Percentiles rank a stretch among this genome's conserved stretches.
Conservation (phyloP, 768 basidiomycete species). For the Harrya chromipes region DNA sequence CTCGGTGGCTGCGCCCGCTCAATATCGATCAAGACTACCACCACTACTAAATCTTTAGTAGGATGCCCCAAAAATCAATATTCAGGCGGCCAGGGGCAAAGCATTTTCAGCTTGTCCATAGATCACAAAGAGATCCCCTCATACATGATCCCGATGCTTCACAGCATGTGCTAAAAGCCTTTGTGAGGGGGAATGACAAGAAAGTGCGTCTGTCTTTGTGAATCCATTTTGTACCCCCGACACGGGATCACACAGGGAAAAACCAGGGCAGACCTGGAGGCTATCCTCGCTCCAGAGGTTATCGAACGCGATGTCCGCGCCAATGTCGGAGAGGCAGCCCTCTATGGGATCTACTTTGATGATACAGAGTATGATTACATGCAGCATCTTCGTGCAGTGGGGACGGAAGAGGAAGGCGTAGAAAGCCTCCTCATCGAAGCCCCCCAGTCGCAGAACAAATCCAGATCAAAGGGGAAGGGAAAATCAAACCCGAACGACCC, state of each 20-base stretch:
- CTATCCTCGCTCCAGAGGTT: constrained; percentile 46
- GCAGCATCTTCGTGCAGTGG: constrained; percentile 86
- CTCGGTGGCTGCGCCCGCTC: no score
- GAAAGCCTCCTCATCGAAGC: constrained; percentile 82
- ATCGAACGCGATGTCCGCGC: constrained; percentile 43
- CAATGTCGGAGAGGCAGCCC: constrained; percentile 82
- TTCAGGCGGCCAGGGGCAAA: constrained; percentile 87
- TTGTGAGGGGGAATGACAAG: constrained; percentile 68
- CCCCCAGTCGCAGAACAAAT: constrained; percentile 42
- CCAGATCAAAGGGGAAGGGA: constrained; percentile 29
- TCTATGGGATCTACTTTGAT: constrained; percentile 92
- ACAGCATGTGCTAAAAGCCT: constrained; percentile 82
- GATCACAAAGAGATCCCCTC: constrained; percentile 93
- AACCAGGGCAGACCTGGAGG: constrained; percentile 78
- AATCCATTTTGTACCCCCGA: not conserved
- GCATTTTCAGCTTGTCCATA: constrained; percentile 96
- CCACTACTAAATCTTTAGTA: not conserved
- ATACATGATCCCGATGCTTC: constrained; percentile 91
- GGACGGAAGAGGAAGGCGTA: constrained; percentile 73
- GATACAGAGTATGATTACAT: constrained; percentile 98
- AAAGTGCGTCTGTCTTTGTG: constrained; percentile 43
- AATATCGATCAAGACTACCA: not conserved
- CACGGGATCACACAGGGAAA: constrained; percentile 55
- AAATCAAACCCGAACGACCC: constrained; percentile 37
- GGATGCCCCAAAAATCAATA: constrained; percentile 79